Evolutionary conservation across 1,284 basidiomycete species (phyloP).

Genomic region (Grifola frondosa): DNA sequence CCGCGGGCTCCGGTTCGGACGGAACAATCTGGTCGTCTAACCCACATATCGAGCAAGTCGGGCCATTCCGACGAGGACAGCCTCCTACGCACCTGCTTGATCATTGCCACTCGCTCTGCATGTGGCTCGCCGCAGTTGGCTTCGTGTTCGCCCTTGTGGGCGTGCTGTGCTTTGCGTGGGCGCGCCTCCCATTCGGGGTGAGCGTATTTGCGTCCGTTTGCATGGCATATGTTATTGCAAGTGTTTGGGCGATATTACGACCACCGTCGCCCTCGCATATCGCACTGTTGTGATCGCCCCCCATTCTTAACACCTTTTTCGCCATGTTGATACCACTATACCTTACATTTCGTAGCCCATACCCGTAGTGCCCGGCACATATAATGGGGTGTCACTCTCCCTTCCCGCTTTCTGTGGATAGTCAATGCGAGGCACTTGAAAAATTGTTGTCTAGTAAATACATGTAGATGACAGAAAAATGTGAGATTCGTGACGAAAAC

Average conservation of each 20-base stretch:
- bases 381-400: no score
- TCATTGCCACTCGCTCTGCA: conserved; percentile 49
- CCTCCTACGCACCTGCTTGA: conserved; percentile 47
- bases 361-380: no score
- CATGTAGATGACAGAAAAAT: no score
- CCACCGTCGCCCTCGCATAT: conserved; percentile 14
- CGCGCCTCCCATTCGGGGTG: conserved; percentile 40
- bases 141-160: conserved; percentile 51
- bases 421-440: no score
- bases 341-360: no score
- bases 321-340: no score
- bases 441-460: no score
- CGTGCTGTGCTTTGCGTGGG: conserved; percentile 52
- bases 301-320: no score
- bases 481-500: no score
- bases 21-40: conserved; percentile 33
- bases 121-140: conserved; percentile 47
- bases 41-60: conserved; percentile 41
- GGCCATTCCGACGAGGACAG: conserved; percentile 36
- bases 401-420: no score
- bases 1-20: neutral
- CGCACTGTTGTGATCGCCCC: no score
- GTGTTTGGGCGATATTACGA: conserved; percentile 23
- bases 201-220: conserved; percentile 43
- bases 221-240: conserved; percentile 37